Evolutionary conservation across 2,329 filamentous ascomycete species (phyloP).

Genomic region (Cordyceps cateniannulata): DNA sequence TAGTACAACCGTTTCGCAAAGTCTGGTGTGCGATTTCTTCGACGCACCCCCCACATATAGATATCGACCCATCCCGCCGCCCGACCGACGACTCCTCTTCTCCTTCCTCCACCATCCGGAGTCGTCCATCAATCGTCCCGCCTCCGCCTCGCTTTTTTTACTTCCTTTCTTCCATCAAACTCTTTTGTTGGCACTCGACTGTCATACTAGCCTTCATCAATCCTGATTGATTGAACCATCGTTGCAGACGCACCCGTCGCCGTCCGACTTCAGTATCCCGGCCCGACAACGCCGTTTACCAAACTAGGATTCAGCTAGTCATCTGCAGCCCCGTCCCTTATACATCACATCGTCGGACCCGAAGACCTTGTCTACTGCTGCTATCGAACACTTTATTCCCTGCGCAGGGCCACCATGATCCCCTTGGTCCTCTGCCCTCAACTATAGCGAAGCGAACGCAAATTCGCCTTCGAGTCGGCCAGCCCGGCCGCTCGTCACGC

Average conservation of each 20-base stretch:
- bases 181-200: slow-evolving; percentile 1
- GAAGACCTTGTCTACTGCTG: not conserved
- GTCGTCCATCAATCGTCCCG: not conserved
- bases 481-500: slow-evolving; percentile 9
- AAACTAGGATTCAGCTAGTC: not conserved
- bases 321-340: not conserved
- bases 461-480: slow-evolving; percentile 13
- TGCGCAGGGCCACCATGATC: slow-evolving; percentile 10
- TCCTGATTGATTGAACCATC: not conserved
- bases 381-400: not conserved
- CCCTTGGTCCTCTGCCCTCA: not conserved
- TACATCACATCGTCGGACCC: not conserved
- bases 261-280: not conserved
- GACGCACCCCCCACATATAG: not conserved
- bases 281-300: not conserved
- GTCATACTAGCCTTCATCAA: not conserved
- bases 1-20: not conserved
- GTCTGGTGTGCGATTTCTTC: not conserved
- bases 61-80: not conserved
- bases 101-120: not conserved
- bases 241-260: not conserved
- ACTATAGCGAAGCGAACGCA: slow-evolving; percentile 5
- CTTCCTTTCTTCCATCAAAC: not conserved
- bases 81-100: not conserved
- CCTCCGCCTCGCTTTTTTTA: not conserved